Evolutionary conservation across 2,329 filamentous ascomycete genomes (phyloP).

Genomic region (Juglanconis sp.): DNA sequence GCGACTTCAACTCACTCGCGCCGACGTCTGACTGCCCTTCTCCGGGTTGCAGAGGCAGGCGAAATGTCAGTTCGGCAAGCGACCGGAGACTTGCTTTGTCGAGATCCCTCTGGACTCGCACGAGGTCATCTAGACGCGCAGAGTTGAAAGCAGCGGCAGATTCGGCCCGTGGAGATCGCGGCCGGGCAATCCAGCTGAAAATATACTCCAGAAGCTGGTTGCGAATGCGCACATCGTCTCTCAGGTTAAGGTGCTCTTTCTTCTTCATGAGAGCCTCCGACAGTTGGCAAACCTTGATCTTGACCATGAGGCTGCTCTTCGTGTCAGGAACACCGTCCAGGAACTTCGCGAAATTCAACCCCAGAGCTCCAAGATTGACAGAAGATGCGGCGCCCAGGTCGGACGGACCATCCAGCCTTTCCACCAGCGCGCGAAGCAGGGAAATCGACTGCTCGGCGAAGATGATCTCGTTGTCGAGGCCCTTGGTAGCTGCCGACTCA

Average conservation of each 20-base stretch:
- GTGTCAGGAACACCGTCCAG: constrained; percentile 57
- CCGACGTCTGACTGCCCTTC: constrained; percentile 65
- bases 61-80: constrained; percentile 64
- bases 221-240: constrained; percentile 65
- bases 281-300: constrained; percentile 67
- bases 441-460: constrained; percentile 68
- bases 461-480: constrained; percentile 58
- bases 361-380: constrained; percentile 60
- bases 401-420: constrained; percentile 60
- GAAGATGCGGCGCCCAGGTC: constrained; percentile 61
- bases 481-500: constrained; percentile 44
- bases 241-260: constrained; percentile 65
- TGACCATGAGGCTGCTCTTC: constrained; percentile 56
- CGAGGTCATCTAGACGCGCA: constrained; percentile 53
- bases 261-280: constrained; percentile 63
- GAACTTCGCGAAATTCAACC: constrained; percentile 66
- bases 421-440: constrained; percentile 60
- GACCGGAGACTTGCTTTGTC: constrained; percentile 64
- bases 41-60: constrained; percentile 62
- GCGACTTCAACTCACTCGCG: constrained; percentile 65
- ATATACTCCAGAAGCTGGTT: constrained; percentile 68
- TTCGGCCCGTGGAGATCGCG: constrained; percentile 49
- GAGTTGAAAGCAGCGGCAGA: constrained; percentile 31
- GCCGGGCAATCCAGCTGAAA: constrained; percentile 65
- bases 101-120: constrained; percentile 60